phyloP scores from a whole-genome alignment of 1,284 basidiomycete species.

The Naganishia albida region DNA sequence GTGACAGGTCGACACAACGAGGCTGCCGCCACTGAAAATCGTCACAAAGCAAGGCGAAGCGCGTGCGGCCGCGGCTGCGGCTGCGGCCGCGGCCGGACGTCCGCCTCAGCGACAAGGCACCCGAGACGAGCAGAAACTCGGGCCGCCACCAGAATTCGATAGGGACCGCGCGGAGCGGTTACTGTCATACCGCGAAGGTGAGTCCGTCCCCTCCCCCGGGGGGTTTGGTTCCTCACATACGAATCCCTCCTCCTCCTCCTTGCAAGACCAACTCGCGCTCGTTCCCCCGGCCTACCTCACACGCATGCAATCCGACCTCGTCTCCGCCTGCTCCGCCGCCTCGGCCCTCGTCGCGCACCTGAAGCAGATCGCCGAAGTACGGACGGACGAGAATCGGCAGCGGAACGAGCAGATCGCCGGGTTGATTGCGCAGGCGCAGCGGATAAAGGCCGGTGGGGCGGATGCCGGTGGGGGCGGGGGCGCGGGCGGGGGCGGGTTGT shows the following conservation, averaged over 20 bases:
- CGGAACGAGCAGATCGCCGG: conserved; percentile 56
- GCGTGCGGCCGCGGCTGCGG: conserved; percentile 12
- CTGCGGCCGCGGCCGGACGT: conserved; percentile 54
- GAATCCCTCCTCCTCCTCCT: background rate
- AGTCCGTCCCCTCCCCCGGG: conserved; percentile 37
- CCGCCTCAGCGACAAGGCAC: conserved; percentile 58
- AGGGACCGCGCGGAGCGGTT: conserved; percentile 64
- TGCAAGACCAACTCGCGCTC: conserved; percentile 68
- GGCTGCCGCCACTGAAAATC: conserved; percentile 74
- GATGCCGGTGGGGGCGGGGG: conserved; percentile 35
- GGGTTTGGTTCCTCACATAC: background rate
- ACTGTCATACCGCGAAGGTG: conserved; percentile 69
- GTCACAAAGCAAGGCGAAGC: conserved; percentile 58
- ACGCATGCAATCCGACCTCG: conserved; percentile 66
- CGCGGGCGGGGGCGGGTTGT: conserved; percentile 42
- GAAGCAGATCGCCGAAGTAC: conserved; percentile 75
- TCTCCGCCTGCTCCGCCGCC: conserved; percentile 67
- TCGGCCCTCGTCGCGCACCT: conserved; percentile 74
- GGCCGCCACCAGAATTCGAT: conserved; percentile 71
- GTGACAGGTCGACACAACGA: conserved; percentile 4
- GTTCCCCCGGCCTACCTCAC: conserved; percentile 68
- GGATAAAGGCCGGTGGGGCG: conserved; percentile 46
- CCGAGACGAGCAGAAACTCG: conserved; percentile 63
- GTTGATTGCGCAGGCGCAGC: conserved; percentile 53
- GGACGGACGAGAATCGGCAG: conserved; percentile 68